phyloP scores from a whole-genome alignment of 768 basidiomycete species.

The Lanmaoa pseudosensibilis region DNA sequence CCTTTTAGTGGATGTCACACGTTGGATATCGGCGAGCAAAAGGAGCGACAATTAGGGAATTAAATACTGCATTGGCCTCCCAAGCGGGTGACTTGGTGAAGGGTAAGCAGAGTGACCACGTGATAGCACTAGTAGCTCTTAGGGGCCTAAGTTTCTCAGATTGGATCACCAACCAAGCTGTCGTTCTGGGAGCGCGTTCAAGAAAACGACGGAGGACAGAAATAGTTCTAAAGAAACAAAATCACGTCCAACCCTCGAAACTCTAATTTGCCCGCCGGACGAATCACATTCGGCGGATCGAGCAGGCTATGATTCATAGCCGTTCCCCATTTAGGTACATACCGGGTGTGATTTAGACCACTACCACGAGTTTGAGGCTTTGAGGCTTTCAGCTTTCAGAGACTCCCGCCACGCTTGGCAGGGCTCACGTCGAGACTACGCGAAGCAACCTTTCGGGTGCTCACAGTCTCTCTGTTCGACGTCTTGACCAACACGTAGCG shows the following conservation, averaged over 20 bases:
- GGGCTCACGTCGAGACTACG: slow-evolving; percentile 21
- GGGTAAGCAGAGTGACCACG: slow-evolving; percentile 1
- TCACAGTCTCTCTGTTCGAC: neutral
- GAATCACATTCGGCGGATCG: too few relatives aligned
- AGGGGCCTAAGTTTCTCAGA: too few relatives aligned
- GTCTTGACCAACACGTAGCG: slow-evolving; percentile 32
- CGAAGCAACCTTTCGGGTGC: slow-evolving; percentile 6
- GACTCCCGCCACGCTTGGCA: too few relatives aligned
- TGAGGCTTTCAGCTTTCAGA: neutral
- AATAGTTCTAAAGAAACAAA: too few relatives aligned
- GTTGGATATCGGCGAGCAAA: neutral
- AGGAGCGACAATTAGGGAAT: neutral
- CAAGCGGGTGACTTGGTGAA: slow-evolving; percentile 5
- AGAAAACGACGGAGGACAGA: too few relatives aligned
- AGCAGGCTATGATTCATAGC: too few relatives aligned
- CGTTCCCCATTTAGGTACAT: too few relatives aligned
- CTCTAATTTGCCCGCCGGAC: too few relatives aligned
- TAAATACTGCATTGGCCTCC: neutral
- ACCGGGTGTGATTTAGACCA: too few relatives aligned
- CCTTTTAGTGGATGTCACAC: neutral
- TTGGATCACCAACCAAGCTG: too few relatives aligned
- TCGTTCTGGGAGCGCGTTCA: too few relatives aligned
- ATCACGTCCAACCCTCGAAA: too few relatives aligned
- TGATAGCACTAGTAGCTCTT: neutral
- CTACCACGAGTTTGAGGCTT: neutral